Percentiles rank a stretch among this genome's conserved stretches.
phyloP scores from a whole-genome alignment of 352 stramenopile genomes.

The Phytophthora crassamura region DNA sequence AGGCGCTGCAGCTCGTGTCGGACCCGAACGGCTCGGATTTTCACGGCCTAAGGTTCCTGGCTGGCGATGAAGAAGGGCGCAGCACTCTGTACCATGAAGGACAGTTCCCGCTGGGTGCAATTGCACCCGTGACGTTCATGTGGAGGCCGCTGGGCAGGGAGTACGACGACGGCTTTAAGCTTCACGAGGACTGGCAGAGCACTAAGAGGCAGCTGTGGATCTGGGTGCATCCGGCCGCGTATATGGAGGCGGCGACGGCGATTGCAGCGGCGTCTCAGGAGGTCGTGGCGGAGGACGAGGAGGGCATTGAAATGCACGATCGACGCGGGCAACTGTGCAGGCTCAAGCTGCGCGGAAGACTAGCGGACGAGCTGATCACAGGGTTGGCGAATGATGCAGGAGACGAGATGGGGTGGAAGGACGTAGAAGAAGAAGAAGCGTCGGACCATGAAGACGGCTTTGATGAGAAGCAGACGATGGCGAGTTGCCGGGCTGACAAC shows the following conservation, averaged over 20 bases:
- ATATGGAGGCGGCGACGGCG: constrained; percentile 71
- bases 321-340: constrained; percentile 69
- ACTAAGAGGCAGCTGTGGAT: constrained; percentile 80
- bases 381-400: constrained; percentile 20
- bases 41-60: constrained; percentile 59
- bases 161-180: constrained; percentile 33
- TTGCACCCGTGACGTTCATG: constrained; percentile 77
- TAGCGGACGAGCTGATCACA: constrained; percentile 45
- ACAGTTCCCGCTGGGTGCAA: constrained; percentile 66
- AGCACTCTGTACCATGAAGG: constrained; percentile 62
- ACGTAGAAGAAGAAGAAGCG: constrained; percentile 18
- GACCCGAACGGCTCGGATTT: constrained; percentile 73
- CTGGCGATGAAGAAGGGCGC: constrained; percentile 55
- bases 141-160: constrained; percentile 65
- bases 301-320: constrained; percentile 69
- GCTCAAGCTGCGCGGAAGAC: constrained; percentile 70
- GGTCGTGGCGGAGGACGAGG: constrained; percentile 47
- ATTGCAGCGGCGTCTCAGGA: constrained; percentile 62
- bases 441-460: constrained; percentile 73
- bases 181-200: constrained; percentile 49
- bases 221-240: constrained; percentile 80
- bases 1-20: constrained; percentile 67
- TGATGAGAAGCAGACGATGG: constrained; percentile 11
- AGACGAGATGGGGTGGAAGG: constrained; percentile 5
- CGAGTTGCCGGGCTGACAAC: constrained; percentile 19